A percentile compares a stretch with the other conserved stretches of the same genome.
These are phyloP conservation scores for Magnusiomyces suaveolens DNA, from an alignment of 1,139 yeast species.

Conservation along the genomic window DNA sequence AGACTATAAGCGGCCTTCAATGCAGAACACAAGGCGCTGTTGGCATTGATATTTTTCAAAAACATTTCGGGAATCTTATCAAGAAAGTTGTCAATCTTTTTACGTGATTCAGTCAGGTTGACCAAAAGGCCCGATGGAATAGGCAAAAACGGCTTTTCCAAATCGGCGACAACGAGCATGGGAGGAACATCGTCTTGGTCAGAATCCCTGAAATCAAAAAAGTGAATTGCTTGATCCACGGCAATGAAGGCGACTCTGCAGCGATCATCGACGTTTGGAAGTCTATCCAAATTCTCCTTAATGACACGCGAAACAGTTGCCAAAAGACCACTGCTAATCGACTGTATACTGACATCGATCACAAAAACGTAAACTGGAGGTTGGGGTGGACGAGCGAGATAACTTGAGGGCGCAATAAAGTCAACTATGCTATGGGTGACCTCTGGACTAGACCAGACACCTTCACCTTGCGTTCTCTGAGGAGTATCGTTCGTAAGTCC, in stretches of 20 bases:
- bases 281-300: slow-evolving; percentile 73
- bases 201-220: slow-evolving; percentile 66
- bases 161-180: slow-evolving; percentile 77
- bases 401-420: slow-evolving; percentile 89
- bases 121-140: slow-evolving; percentile 76
- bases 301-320: slow-evolving; percentile 84
- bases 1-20: slow-evolving; percentile 78
- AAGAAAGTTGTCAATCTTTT: slow-evolving; percentile 66
- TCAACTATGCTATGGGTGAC: slow-evolving; percentile 81
- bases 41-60: slow-evolving; percentile 53
- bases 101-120: slow-evolving; percentile 60
- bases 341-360: slow-evolving; percentile 74
- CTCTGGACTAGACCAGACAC: too few species aligned
- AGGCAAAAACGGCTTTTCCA: slow-evolving; percentile 89
- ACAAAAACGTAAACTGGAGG: slow-evolving; percentile 84
- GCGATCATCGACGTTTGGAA: slow-evolving; percentile 78
- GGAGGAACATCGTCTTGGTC: slow-evolving; percentile 37
- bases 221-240: slow-evolving; percentile 80
- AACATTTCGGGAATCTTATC: slow-evolving; percentile 62
- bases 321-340: slow-evolving; percentile 72
- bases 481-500: slow-evolving; percentile 85
- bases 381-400: slow-evolving; percentile 90
- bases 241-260: slow-evolving; percentile 81
- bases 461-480: slow-evolving; percentile 65
- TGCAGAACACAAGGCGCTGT: slow-evolving; percentile 87